Evolutionary conservation across 371 early-diverging fungal genomes (phyloP).

Genomic region (Globomyces sp.): DNA sequence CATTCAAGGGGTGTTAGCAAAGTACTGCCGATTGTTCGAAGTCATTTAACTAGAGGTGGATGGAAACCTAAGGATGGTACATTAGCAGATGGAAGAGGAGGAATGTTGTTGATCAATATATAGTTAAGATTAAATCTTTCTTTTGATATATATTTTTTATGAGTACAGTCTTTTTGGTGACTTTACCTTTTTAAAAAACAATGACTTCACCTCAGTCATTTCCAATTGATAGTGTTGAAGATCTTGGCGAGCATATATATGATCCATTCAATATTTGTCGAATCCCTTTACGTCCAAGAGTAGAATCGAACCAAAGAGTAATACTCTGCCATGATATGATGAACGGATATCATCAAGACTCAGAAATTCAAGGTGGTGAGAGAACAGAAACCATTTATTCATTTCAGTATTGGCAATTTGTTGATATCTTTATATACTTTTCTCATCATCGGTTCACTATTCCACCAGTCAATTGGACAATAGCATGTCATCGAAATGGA

Average conservation of each 20-base stretch:
- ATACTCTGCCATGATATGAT: conserved; percentile 67
- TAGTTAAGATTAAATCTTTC: conserved; percentile 9
- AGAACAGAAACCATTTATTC: conserved; percentile 14
- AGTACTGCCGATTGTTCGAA: conserved; percentile 37
- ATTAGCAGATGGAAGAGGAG: conserved; percentile 31
- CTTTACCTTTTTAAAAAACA: no score
- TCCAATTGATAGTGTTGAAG: no score
- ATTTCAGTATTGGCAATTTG: conserved; percentile 52
- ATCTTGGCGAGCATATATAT: no score
- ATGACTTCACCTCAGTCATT: no score
- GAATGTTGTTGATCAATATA: conserved; percentile 27
- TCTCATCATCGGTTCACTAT: conserved; percentile 59
- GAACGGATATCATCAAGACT: conserved; percentile 61
- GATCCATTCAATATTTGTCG: not conserved
- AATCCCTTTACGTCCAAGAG: not conserved
- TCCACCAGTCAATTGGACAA: conserved; percentile 64
- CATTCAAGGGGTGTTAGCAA: conserved; percentile 37
- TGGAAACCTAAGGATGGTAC: conserved; percentile 26
- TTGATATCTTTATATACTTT: conserved; percentile 66
- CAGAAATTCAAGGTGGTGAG: conserved; percentile 42
- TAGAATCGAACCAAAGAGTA: conserved; percentile 20
- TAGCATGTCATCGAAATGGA: conserved; percentile 62
- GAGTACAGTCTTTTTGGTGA: no score
- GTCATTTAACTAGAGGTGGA: conserved; percentile 22
- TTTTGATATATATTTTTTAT: not conserved